A percentile compares a stretch with the other conserved stretches of the same genome.
These are phyloP conservation scores for Emmonsia crescens DNA, from an alignment of 2,329 filamentous ascomycete species.

Conservation along the genomic window DNA sequence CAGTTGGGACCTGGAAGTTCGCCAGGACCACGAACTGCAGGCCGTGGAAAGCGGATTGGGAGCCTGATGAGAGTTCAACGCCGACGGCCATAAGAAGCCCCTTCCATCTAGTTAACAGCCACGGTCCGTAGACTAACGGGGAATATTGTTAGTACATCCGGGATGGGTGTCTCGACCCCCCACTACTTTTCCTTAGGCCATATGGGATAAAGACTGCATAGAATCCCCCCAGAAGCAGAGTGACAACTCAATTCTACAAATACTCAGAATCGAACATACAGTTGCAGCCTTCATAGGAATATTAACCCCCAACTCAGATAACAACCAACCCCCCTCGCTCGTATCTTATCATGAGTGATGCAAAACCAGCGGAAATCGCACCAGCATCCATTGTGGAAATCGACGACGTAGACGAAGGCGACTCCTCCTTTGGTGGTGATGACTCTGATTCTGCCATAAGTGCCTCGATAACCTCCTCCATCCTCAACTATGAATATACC, in stretches of 20 bases:
- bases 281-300: not conserved
- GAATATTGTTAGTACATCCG: not conserved
- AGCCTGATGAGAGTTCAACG: not conserved
- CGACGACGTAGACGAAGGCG: not conserved
- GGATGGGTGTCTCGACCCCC: not conserved
- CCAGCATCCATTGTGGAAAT: too few species aligned
- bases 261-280: not conserved
- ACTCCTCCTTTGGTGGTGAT: not conserved
- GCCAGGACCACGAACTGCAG: too few species aligned
- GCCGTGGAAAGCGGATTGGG: too few species aligned
- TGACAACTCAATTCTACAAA: not conserved
- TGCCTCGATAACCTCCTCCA: conserved; percentile 19
- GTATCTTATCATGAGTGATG: not conserved
- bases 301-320: not conserved
- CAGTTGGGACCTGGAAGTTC: too few species aligned
- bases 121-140: not conserved
- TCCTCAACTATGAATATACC: conserved; percentile 27
- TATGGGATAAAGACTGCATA: not conserved
- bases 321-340: not conserved
- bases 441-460: not conserved
- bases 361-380: not conserved
- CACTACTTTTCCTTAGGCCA: not conserved
- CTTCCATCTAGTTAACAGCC: too few species aligned
- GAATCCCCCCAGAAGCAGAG: not conserved
- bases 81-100: too few species aligned